Evolutionary conservation across 2,329 filamentous ascomycete species (phyloP).

Genomic region (Emmonsia crescens): DNA sequence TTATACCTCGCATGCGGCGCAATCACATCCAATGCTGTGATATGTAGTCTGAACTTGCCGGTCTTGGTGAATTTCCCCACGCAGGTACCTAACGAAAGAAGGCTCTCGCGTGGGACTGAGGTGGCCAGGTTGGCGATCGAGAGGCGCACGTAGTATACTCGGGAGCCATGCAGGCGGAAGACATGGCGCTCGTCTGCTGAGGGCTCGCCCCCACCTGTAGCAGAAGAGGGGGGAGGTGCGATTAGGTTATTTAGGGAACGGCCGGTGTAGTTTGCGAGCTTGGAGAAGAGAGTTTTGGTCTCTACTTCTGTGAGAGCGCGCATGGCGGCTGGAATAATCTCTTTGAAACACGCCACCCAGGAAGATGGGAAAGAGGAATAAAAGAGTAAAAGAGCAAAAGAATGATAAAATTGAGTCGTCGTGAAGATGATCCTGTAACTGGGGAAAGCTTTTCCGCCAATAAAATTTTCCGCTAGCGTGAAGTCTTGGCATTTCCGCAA

Average conservation of each 20-base stretch:
- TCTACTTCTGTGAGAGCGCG: slow-evolving; percentile 61
- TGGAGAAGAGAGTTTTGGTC: slow-evolving; percentile 66
- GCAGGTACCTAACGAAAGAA: slow-evolving; percentile 82
- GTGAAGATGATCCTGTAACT: neutral
- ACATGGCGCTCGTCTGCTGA: slow-evolving; percentile 68
- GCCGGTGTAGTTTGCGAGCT: slow-evolving; percentile 89
- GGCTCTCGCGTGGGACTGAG: slow-evolving; percentile 66
- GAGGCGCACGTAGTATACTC: slow-evolving; percentile 86
- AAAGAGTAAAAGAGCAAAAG: neutral
- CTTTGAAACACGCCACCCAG: neutral
- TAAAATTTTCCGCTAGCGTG: slow-evolving; percentile 16
- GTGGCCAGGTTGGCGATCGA: slow-evolving; percentile 86
- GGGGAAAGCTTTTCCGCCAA: slow-evolving; percentile 15
- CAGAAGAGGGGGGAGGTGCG: slow-evolving; percentile 56
- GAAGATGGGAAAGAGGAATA: neutral
- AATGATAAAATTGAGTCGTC: neutral
- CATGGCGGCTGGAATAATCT: slow-evolving; percentile 43
- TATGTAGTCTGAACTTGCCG: slow-evolving; percentile 87
- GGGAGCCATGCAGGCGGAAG: slow-evolving; percentile 69
- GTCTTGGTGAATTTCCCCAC: slow-evolving; percentile 89
- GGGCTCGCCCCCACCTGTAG: slow-evolving; percentile 34
- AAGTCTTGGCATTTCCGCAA: slow-evolving; percentile 20
- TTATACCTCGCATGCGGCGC: slow-evolving; percentile 89
- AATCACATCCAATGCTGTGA: slow-evolving; percentile 77
- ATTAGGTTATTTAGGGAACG: slow-evolving; percentile 77